Evolutionary conservation across 1,284 basidiomycete species (phyloP), one percentile per base, ranked within the genome.

Genomic region (Erythrobasidium hasegawianum): DNA sequence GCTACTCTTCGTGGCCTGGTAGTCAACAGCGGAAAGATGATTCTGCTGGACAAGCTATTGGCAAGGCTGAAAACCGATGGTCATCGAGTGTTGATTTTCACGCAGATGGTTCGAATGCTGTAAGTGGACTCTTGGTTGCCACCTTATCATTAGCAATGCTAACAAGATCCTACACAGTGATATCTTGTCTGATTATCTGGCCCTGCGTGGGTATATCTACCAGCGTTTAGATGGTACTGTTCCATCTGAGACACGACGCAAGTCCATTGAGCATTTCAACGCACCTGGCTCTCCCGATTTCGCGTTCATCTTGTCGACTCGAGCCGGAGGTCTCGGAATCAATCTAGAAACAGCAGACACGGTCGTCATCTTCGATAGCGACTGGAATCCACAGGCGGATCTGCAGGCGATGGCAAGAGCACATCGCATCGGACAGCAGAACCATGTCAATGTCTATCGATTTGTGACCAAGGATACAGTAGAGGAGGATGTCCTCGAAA

Each of bases 311-410:
- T 80, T 97, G 59, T 97, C 94, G 2, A 99, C 96, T 1, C 85
- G 96, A 73, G 95, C 95, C 59, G 95, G 95, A 81, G 95, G 95
- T 81, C 83, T 99, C 67, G 96, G 96, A 80, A 81, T 99, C 76
- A 99, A 99, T 78, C 81, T 99, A 80, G 95, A 98, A 79, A 97
- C 93, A 2, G 95, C 95, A 11, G 87, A 99, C 79, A 99, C 95
- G 0, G 95, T 98, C 74, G 95, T 98, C 79, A 97, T 98, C 77
- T 98, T 97, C 77, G 95, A 98, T 82, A 76, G 74, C 60, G 78
- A 79, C 69, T 79, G 78, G 78, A 78, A 75, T 62, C 75, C 68
- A 45, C 54, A 57, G n/a, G 47, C 55, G 27, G 95, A 98, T 77
- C 79, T 98, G 68, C 95, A 99, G 80, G 95, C 95, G 14, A 98